Evolutionary conservation across 192 early-diverging fungal genomes (phyloP).

Genomic region (Backusella tarrabulga): DNA sequence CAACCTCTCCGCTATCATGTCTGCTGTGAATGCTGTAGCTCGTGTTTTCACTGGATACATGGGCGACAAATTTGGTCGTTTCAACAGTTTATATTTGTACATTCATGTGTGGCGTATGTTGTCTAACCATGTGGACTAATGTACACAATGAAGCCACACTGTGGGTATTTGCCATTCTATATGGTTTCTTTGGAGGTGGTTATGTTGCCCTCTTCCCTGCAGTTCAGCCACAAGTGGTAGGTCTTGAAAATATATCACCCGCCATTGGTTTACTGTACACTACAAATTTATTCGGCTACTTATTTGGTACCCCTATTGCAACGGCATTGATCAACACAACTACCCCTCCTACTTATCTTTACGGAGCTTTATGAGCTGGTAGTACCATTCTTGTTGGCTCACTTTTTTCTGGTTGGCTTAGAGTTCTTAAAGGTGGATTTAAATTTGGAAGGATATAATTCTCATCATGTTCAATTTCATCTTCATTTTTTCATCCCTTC

Average conservation of each 20-base stretch:
- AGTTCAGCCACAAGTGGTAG: constrained; percentile 36
- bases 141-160: constrained; percentile 38
- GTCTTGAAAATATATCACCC: constrained; percentile 35
- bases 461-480: not conserved
- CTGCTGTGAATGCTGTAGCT: constrained; percentile 45
- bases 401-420: constrained; percentile 18
- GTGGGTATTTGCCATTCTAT: constrained; percentile 39
- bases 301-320: constrained; percentile 42
- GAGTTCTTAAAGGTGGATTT: constrained; percentile 19
- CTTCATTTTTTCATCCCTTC: not conserved
- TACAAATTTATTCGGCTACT: constrained; percentile 44
- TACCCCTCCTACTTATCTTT: constrained; percentile 9
- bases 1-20: constrained; percentile 41
- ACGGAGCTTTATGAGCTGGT: constrained; percentile 23
- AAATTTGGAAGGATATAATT: constrained; percentile 13
- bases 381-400: constrained; percentile 17
- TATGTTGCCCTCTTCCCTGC: constrained; percentile 42
- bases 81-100: constrained; percentile 42
- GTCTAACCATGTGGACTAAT: constrained; percentile 43
- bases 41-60: constrained; percentile 41
- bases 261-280: constrained; percentile 39
- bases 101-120: constrained; percentile 41
- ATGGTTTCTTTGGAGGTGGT: constrained; percentile 49
- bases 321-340: constrained; percentile 26
- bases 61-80: constrained; percentile 45